phyloP scores from a whole-genome alignment of 805 yeast species.

The Saccharomycopsis olivae region DNA sequence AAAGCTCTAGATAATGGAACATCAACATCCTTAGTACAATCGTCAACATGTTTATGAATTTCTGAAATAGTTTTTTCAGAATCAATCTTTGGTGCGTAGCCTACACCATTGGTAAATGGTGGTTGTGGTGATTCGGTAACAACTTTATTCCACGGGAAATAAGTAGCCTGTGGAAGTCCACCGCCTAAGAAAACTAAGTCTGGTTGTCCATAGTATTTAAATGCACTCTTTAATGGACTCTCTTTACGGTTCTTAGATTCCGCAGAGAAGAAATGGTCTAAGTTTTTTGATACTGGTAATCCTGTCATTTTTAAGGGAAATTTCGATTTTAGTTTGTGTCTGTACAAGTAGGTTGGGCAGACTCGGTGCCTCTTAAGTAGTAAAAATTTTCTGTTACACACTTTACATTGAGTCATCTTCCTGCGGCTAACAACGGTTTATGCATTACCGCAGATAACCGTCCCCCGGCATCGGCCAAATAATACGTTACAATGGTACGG shows the following conservation, averaged over 20 bases:
- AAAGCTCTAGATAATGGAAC: constrained; percentile 75
- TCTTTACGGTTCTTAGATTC: constrained; percentile 71
- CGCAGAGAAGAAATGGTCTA: constrained; percentile 60
- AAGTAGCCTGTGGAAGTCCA: constrained; percentile 84
- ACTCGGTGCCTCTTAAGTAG: too few species aligned
- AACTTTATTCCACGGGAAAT: constrained; percentile 84
- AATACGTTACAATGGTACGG: too few species aligned
- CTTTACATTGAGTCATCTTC: too few species aligned
- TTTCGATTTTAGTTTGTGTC: too few species aligned
- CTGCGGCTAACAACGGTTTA: too few species aligned
- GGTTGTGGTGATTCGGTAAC: constrained; percentile 64
- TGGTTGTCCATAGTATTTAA: constrained; percentile 65
- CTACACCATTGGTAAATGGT: constrained; percentile 72
- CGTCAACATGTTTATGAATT: constrained; percentile 33
- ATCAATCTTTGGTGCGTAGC: constrained; percentile 38
- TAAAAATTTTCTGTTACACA: too few species aligned
- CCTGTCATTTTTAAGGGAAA: too few species aligned
- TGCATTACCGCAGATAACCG: too few species aligned
- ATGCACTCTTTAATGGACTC: constrained; percentile 77
- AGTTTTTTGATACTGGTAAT: constrained; percentile 45
- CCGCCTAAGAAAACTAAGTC: constrained; percentile 86
- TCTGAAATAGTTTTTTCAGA: constrained; percentile 25
- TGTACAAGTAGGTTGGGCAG: too few species aligned
- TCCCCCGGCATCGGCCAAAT: too few species aligned
- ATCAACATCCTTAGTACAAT: constrained; percentile 38